Evolutionary conservation across 1,284 basidiomycete species (phyloP), one percentile per base, ranked within the genome.

Genomic region (Chalciporus sp.): DNA sequence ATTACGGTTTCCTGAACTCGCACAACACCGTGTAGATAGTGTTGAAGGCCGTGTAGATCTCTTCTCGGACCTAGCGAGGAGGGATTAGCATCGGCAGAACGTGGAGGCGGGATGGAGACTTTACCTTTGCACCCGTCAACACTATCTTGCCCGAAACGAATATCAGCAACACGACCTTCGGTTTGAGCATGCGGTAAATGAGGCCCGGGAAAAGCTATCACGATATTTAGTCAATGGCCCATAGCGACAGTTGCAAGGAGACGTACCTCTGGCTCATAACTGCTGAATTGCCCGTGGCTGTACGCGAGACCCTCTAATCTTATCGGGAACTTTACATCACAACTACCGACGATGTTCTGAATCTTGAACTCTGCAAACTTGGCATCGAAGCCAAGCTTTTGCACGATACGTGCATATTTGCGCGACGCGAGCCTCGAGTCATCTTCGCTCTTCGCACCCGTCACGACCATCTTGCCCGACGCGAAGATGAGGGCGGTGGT

Each of bases 291-390:
- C 72, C 96, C 96, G 84, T 99, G 97, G 66, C 88, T 90, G 78
- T 98, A 99, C 6, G 96, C 96, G 56, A 99, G 82, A 55, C 97
- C 97, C 76, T 99, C 97, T 64, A 99, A 78, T 58, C 97, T 90
- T 71, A 99, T 99, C 56, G 97, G 97, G 80, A 99, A 99, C 77
- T 97, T 97, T 66, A 99, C 97, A 71, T 99, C 97, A 74, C 97
- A 99, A 68, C 86, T 90, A 52, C 97, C 97, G 48, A 99, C 97
- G 52, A 99, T 99, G 74, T 99, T 99, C 80, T 99, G 96, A 53
- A 99, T 99, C 80, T 99, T 99, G 82, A 99, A 99, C 76, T 99
- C 96, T 52, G 93, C 94, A 73, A 99, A 99, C 78, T 98, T 98
- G 68, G 97, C 95, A 62, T 99, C 96, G 73, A 99, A 99, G 35